Evolutionary conservation across 805 yeast species (phyloP).

Genomic region (Saturnispora diversa): DNA sequence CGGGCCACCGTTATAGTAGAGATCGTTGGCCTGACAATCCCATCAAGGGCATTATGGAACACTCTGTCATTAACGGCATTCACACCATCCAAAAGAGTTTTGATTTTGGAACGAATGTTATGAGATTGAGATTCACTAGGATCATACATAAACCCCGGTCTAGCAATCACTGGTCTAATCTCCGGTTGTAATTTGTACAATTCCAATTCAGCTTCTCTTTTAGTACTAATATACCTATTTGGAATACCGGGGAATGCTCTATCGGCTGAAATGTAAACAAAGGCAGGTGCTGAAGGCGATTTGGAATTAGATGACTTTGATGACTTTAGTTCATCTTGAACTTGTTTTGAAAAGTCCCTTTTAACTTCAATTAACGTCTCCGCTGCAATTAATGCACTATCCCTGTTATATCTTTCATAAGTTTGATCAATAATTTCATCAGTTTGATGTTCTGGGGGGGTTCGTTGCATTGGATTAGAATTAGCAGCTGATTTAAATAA

Average conservation of each 20-base stretch:
- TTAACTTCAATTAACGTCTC: slow-evolving; percentile 35
- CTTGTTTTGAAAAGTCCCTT: not conserved
- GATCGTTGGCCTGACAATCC: slow-evolving; percentile 50
- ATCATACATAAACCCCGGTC: slow-evolving; percentile 85
- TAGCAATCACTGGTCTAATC: slow-evolving; percentile 54
- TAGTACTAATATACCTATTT: slow-evolving; percentile 61
- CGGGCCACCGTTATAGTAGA: slow-evolving; percentile 64
- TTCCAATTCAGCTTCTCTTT: slow-evolving; percentile 68
- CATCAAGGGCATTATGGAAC: slow-evolving; percentile 38
- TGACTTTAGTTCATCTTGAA: slow-evolving; percentile 4
- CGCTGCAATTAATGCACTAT: slow-evolving; percentile 60
- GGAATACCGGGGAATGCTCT: slow-evolving; percentile 61
- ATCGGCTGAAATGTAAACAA: slow-evolving; percentile 80
- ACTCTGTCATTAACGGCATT: slow-evolving; percentile 37
- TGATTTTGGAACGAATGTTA: slow-evolving; percentile 32
- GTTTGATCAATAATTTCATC: slow-evolving; percentile 28
- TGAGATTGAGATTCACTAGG: slow-evolving; percentile 26
- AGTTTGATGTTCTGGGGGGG: slow-evolving; percentile 16
- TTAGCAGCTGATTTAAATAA: slow-evolving; percentile 42
- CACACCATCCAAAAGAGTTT: slow-evolving; percentile 35
- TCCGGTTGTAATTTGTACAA: slow-evolving; percentile 33
- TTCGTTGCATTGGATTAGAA: slow-evolving; percentile 57
- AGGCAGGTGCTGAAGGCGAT: slow-evolving; percentile 31
- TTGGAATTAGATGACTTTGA: no score
- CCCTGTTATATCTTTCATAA: slow-evolving; percentile 59